phyloP scores from a whole-genome alignment of 179 eudicot genomes.

The Heliamphora ciliata region DNA sequence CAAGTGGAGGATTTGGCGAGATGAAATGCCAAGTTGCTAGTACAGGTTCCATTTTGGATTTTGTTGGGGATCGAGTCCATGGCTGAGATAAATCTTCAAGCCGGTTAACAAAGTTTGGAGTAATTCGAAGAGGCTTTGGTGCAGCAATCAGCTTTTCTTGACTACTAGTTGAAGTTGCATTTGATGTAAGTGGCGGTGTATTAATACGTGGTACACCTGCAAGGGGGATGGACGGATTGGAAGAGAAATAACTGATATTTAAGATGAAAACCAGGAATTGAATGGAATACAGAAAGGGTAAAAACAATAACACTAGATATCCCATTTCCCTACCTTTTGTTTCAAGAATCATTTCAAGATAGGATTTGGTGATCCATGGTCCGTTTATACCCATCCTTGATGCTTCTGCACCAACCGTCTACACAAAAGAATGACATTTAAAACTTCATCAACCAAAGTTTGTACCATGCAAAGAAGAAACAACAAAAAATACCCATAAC shows the following conservation, averaged over 20 bases:
- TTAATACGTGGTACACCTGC: slow-evolving; percentile 94
- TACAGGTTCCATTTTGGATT: slow-evolving; percentile 84
- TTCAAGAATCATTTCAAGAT: slow-evolving; percentile 92
- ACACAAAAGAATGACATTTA: slow-evolving; percentile 12
- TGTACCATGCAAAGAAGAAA: too few species aligned
- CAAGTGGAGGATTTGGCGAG: slow-evolving; percentile 43
- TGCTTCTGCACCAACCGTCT: slow-evolving; percentile 88
- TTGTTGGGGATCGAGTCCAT: slow-evolving; percentile 98
- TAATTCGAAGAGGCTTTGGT: slow-evolving; percentile 81
- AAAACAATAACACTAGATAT: not conserved
- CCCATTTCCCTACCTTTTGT: slow-evolving; percentile 49
- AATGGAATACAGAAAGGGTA: not conserved
- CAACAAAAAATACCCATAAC: too few species aligned
- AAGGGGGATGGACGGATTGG: slow-evolving; percentile 13
- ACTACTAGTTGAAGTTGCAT: slow-evolving; percentile 30
- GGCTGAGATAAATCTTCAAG: slow-evolving; percentile 97
- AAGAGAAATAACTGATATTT: not conserved
- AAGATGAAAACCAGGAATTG: slow-evolving; percentile 6
- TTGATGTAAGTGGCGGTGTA: slow-evolving; percentile 76
- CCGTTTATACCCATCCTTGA: slow-evolving; percentile 64
- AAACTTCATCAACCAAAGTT: not conserved
- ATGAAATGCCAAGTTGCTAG: slow-evolving; percentile 87
- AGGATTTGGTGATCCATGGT: slow-evolving; percentile 97
- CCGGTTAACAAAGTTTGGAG: slow-evolving; percentile 62
- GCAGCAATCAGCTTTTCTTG: slow-evolving; percentile 61